Base-by-base conservation (phyloP, 139 green algal genomes). In the Chlamydomonas schloesseri region DNA sequence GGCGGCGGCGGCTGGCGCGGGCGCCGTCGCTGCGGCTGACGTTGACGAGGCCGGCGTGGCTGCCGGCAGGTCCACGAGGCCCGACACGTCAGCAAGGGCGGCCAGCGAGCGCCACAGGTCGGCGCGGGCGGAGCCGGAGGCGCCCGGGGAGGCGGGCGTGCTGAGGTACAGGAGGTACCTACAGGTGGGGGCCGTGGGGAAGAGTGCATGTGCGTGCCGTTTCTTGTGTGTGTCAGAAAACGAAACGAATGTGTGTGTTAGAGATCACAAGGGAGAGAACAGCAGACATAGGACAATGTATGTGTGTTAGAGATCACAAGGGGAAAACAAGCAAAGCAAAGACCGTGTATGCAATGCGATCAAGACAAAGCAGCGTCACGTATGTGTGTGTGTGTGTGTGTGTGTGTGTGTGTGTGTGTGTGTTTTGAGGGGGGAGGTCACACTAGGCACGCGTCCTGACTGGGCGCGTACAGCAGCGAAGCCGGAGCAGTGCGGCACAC, bases 121-220 rank as follows among this genome's bases (percentile, higher is more conserved):
- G 36, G 47, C 68, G 68, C 80, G 71, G 18, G 81, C 18, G 26
- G 69, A 80, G 33, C 33, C 53, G 26, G 34, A 62, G 46, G 55
- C 6, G 42, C 42, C 55, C 55, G 55, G 14, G 14, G 68, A 57
- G 53, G 69, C 69, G 31, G 69, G 81, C 9, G 81, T 87, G 81
- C 53, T 80, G 53, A 87, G 68, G 81, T 87, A 87, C 37, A 87
- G 69, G 34, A 87, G 81, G 53, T 58, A 87, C 34, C 81, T 87
- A 69, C 50, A 2, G 50, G 17, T 4, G 20, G 72, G 24, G 23
- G 26, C 29, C 28, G 24, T 24, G 58, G 36, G 36, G 58, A 18
- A 1, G n/a, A n/a, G 29, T 21, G 57, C 9, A 14, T 17, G 55
- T 29, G 57, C 31, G 53, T n/a, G n/a, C n/a, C n/a, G n/a, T n/a